Base-by-base conservation (phyloP, 139 green algal species). In the Tetraselmis chui region DNA sequence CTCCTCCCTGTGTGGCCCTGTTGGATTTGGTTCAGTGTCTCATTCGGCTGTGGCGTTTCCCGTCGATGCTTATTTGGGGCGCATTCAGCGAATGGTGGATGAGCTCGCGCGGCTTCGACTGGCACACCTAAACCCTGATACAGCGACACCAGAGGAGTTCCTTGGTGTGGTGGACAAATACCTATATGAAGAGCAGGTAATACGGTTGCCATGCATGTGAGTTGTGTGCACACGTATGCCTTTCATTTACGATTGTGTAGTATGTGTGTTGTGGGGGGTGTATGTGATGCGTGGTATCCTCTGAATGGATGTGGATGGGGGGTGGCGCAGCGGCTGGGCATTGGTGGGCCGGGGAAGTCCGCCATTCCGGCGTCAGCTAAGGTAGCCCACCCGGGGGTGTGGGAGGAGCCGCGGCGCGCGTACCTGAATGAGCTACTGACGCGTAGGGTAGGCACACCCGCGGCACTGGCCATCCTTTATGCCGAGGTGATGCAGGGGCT, bases 371-470 rank as follows among this genome's bases (percentile, higher is more conserved):
- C 29, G 0, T 31, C 59, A 22, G 31, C 77, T 0, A 0, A 77
- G 28, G 59, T 88, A 22, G 85, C 85, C 28, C 82, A 88, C 32
- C 82, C 85, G 26, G 85, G 87, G 18, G 82, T 84, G 26, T 92
- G 85, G 85, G 89, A 92, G 84, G 80, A 90, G 11, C 78, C 88
- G 0, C 30, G 83, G 1, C 67, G 86, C 30, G 92, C 82, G 0
- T 95, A 95, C 79, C 81, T 95, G 30, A 86, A 93, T 76, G 90
- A 95, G 77, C 75, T 88, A 29, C 88, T 96, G 1, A 87, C 93
- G 1, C 82, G 79, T 25, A 82, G 80, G 31, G 29, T 78, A 22
- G 92, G 91, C 80, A 90, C 87, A 29, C 82, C 92, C 1, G 87
- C 91, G 24, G 81, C 81, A 1, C 83, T 96, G 76, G 89, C 89